These are phyloP conservation scores for Claviceps monticola DNA, from an alignment of 2,329 filamentous ascomycete genomes.

Conservation along the genomic window DNA sequence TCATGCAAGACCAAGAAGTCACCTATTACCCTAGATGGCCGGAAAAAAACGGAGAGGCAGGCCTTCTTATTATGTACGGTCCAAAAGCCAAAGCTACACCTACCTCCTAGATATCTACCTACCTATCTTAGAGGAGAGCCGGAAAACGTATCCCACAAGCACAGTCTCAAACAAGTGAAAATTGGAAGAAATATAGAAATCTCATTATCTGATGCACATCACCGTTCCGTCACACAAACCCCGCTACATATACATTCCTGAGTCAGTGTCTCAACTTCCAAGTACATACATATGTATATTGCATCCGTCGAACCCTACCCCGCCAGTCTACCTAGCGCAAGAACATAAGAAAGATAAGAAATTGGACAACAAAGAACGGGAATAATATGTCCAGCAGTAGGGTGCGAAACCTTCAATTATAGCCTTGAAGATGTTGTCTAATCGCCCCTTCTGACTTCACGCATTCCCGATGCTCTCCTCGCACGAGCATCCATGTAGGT, in stretches of 20 bases:
- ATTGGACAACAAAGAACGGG: slow-evolving; percentile 6
- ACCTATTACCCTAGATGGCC: too few species aligned
- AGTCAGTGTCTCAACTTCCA: slow-evolving; percentile 5
- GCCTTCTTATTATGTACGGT: too few species aligned
- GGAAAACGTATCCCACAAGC: too few species aligned
- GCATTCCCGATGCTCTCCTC: background rate
- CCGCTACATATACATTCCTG: slow-evolving; percentile 11
- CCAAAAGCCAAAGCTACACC: too few species aligned
- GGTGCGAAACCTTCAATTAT: slow-evolving; percentile 4
- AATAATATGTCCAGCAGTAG: slow-evolving; percentile 7
- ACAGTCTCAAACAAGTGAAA: too few species aligned
- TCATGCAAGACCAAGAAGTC: too few species aligned
- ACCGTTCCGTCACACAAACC: slow-evolving; percentile 7
- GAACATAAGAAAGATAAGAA: slow-evolving; percentile 5
- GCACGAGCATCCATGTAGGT: background rate
- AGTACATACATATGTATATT: background rate
- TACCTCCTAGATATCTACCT: too few species aligned
- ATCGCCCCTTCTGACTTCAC: background rate
- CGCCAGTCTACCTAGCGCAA: slow-evolving; percentile 15
- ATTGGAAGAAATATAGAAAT: too few species aligned
- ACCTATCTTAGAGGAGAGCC: too few species aligned
- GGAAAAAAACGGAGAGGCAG: too few species aligned
- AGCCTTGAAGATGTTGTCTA: background rate
- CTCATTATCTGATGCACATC: slow-evolving; percentile 5
- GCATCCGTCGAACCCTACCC: slow-evolving; percentile 11